Percentiles rank a stretch among this genome's conserved stretches.
Conservation (phyloP, 495 filamentous ascomycete genomes). For the Penicillium malachiteum region DNA sequence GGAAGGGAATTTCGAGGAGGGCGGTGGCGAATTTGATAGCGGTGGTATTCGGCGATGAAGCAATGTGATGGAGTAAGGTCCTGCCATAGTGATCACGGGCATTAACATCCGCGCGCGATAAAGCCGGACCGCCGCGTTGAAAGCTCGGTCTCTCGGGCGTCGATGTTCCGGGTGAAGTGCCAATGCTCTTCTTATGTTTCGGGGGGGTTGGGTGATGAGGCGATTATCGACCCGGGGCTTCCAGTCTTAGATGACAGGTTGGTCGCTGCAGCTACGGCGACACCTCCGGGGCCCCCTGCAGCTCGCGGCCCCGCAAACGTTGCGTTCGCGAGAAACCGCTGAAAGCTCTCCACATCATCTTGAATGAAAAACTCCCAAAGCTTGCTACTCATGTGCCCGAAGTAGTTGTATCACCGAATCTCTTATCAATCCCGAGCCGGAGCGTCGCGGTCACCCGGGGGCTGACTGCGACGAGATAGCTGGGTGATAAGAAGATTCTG, state of each 20-base stretch:
- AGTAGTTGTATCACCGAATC: constrained; percentile 41
- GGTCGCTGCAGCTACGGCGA: constrained; percentile 17
- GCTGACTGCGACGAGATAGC: constrained; percentile 80
- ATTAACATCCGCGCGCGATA: constrained; percentile 76
- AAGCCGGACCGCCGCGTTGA: constrained; percentile 16
- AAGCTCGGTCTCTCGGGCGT: constrained; percentile 23
- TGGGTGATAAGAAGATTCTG: constrained; percentile 45
- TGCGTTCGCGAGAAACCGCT: constrained; percentile 72
- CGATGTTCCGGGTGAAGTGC: constrained; percentile 30
- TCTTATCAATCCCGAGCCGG: constrained; percentile 63
- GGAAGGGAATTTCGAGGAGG: constrained; percentile 74
- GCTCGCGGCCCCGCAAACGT: constrained; percentile 39
- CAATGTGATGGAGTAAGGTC: constrained; percentile 83
- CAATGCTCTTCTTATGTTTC: constrained; percentile 40
- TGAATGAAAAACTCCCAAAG: constrained; percentile 95
- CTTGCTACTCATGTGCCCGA: constrained; percentile 86
- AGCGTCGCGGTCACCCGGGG: constrained; percentile 84
- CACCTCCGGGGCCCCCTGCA: constrained; percentile 28
- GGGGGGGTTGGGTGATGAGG: constrained; percentile 47
- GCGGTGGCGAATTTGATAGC: constrained; percentile 71
- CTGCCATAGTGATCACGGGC: constrained; percentile 73
- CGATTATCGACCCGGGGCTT: constrained; percentile 47
- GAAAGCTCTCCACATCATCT: constrained; percentile 92
- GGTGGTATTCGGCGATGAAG: constrained; percentile 66
- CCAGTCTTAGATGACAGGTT: constrained; percentile 37